Conservation (phyloP, 2,329 filamentous ascomycete species). For the Bipolaris bicolor region DNA sequence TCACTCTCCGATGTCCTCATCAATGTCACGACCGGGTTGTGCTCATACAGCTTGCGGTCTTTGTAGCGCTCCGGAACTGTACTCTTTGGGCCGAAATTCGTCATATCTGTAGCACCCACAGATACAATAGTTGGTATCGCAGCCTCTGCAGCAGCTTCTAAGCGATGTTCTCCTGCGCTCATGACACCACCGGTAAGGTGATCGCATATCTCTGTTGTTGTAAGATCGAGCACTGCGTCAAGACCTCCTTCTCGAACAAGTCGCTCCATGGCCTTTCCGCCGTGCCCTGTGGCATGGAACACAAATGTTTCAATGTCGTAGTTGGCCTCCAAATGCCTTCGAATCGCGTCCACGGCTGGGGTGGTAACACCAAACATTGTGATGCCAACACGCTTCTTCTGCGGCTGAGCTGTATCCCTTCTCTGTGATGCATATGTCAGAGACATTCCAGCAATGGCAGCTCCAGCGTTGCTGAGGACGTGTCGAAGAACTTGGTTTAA, state of each 20-base stretch:
- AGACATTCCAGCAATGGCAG: conserved; percentile 66
- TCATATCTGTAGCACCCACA: conserved; percentile 55
- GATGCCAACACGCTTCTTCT: conserved; percentile 63
- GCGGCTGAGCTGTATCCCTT: not conserved
- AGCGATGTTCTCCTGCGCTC: conserved; percentile 62
- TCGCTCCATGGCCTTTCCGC: conserved; percentile 72
- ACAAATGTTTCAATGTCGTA: conserved; percentile 64
- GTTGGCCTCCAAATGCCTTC: conserved; percentile 52
- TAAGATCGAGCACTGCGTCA: conserved; percentile 72
- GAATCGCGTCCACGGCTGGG: conserved; percentile 64
- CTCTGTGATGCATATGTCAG: conserved; percentile 47
- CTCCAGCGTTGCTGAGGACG: conserved; percentile 68
- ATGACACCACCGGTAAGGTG: conserved; percentile 68
- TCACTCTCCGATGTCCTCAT: conserved; percentile 69
- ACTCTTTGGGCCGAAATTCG: conserved; percentile 65
- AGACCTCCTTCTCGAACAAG: conserved; percentile 64
- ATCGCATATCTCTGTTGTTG: conserved; percentile 71
- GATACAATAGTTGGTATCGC: conserved; percentile 65
- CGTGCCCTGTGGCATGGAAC: conserved; percentile 73
- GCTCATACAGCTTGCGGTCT: conserved; percentile 62
- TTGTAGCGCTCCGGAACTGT: conserved; percentile 64
- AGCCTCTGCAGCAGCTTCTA: conserved; percentile 62
- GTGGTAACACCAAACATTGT: conserved; percentile 81
- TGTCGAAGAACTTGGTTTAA: conserved; percentile 64
- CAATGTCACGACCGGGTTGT: conserved; percentile 70